Evolutionary conservation across 495 filamentous ascomycete genomes (phyloP), one percentile per base, ranked within the genome.

Genomic region (Evernia prunastri): DNA sequence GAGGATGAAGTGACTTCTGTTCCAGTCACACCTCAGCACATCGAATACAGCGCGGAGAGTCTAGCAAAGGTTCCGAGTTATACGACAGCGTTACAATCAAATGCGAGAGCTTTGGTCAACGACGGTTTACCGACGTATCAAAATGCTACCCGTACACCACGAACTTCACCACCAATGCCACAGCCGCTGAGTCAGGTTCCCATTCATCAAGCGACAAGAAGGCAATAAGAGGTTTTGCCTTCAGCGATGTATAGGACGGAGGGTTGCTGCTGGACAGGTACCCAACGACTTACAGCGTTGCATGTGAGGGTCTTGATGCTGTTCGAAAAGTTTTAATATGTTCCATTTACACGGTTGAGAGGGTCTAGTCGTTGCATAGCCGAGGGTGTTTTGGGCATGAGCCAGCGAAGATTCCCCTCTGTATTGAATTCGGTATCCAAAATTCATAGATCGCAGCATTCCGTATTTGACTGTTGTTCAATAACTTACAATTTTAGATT

Each of bases 31-130:
- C 84, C 87, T 23, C 84, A 84, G 66, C 84, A 87, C 61, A 77
- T 83, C 31, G 87, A 90, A 65, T 85, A 79, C 60, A 74, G 79
- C 31, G 76, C 87, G 37, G 82, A 84, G 62, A 79, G 81, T 45
- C 76, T 93, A 25, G 87, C 81, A 67, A 88, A 86, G 58, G 89
- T 94, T 11, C 91, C 91, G 7, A 91, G 87, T 58, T 96, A 96
- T 72, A 78, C 82, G 7, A 92, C 91, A 17, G 91, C 91, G 1
- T 80, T 92, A 23, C 83, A 80, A 54, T 79, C 84, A 1, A 80
- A 82, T 13, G 75, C 84, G 20, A 79, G 80, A 47, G 75, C 72
- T 35, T 78, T 79, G 18, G 43, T 66, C 27, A 70, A 67, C 17
- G 57, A 66, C 23, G 65, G 63, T 8, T 40, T 65, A 62, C 74